Evolutionary conservation across 106 monocot genomes (phyloP).

Genomic region (Dendrobium nobile): DNA sequence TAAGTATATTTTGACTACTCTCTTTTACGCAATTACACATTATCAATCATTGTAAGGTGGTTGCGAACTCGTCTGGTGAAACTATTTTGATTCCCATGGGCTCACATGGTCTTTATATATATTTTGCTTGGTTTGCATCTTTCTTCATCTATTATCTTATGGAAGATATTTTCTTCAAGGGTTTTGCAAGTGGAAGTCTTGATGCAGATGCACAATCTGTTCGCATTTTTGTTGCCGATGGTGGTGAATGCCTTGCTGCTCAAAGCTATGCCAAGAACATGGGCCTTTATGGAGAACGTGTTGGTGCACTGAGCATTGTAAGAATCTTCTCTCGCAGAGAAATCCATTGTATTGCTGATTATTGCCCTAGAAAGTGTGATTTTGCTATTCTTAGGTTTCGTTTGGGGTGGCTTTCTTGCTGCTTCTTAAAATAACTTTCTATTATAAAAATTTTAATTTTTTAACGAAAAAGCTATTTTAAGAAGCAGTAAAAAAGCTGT

Average conservation of each 20-base stretch:
- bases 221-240: constrained; percentile 93
- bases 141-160: not conserved
- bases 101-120: not conserved
- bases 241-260: constrained; percentile 85
- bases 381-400: not conserved
- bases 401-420: too few relatives aligned
- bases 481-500: too few relatives aligned
- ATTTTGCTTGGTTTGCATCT: not conserved
- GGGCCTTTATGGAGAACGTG: constrained; percentile 97
- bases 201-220: constrained; percentile 87
- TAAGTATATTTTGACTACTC: not conserved
- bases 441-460: too few relatives aligned
- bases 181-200: constrained; percentile 97
- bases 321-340: constrained; percentile 3
- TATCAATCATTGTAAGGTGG: not conserved
- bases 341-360: not conserved
- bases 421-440: too few relatives aligned
- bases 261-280: constrained; percentile 99
- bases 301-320: constrained; percentile 97
- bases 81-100: not conserved
- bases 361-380: not conserved
- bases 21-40: not conserved
- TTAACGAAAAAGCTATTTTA: too few relatives aligned
- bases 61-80: not conserved
- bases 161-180: constrained; percentile 29